These are phyloP conservation scores for Leishmania tarentolae DNA, from an alignment of 208 protist genomes.

Conservation along the genomic window DNA sequence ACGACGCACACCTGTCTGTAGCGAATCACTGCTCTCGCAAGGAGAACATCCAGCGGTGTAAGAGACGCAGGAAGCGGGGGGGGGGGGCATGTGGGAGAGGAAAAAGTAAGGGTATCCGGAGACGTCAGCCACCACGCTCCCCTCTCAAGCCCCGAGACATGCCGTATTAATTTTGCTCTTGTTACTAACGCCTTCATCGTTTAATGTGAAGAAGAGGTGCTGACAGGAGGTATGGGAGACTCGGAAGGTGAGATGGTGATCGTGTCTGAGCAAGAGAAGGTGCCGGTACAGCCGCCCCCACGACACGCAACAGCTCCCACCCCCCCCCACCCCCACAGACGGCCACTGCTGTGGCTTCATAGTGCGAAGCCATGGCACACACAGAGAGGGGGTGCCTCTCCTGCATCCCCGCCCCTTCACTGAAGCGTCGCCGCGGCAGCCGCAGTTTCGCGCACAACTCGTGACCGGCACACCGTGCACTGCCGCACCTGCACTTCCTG, in stretches of 20 bases:
- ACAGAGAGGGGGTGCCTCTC: not conserved
- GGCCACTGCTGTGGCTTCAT: not conserved
- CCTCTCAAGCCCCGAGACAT: not conserved
- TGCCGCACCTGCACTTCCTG: constrained; percentile 16
- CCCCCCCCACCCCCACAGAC: not conserved
- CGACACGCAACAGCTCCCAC: not conserved
- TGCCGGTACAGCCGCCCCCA: not conserved
- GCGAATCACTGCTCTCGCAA: not conserved
- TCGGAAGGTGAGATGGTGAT: not conserved
- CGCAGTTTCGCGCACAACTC: constrained; percentile 13
- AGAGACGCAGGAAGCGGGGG: not conserved
- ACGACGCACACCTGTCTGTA: not conserved
- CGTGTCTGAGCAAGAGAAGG: not conserved
- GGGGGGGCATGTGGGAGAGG: too few relatives aligned
- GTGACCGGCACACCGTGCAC: constrained; percentile 27
- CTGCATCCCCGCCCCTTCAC: not conserved
- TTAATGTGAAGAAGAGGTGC: constrained; percentile 1
- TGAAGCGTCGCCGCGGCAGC: not conserved
- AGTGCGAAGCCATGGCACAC: not conserved
- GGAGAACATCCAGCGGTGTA: not conserved
- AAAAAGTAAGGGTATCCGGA: not conserved
- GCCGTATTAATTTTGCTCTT: not conserved
- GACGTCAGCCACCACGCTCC: not conserved
- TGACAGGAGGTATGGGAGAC: not conserved
- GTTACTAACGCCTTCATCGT: not conserved